Evolutionary conservation across 2,329 filamentous ascomycete species (phyloP).

Genomic region (Fusarium buxicola): DNA sequence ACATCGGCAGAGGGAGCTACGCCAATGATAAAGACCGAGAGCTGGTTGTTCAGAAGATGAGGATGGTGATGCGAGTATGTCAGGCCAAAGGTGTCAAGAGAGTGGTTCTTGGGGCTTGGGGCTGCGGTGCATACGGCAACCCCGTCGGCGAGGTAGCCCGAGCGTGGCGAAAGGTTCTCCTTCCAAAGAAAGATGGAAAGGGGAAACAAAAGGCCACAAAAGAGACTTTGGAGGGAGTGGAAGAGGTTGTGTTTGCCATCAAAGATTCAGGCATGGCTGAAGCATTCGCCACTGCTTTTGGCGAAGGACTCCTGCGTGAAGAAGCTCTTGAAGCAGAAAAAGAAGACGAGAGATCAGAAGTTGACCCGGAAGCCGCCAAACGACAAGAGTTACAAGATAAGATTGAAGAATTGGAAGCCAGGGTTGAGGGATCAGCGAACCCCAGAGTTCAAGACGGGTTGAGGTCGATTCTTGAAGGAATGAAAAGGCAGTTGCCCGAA

Average conservation of each 20-base stretch:
- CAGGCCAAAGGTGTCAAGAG: constrained; percentile 57
- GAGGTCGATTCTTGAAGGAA: constrained; percentile 16
- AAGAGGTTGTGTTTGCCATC: constrained; percentile 69
- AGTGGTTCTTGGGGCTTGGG: constrained; percentile 72
- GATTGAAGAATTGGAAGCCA: constrained; percentile 34
- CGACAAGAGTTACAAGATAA: constrained; percentile 21
- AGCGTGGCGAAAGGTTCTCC: constrained; percentile 58
- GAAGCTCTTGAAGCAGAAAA: not conserved
- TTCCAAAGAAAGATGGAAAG: constrained; percentile 28
- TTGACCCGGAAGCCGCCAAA: constrained; percentile 9
- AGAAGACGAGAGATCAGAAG: not conserved
- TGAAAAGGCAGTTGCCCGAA: constrained; percentile 21
- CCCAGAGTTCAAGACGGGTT: constrained; percentile 24
- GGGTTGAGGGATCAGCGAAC: constrained; percentile 23
- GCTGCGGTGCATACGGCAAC: constrained; percentile 73
- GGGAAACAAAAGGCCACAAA: constrained; percentile 26
- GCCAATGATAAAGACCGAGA: constrained; percentile 62
- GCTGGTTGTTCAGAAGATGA: constrained; percentile 66
- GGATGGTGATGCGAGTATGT: constrained; percentile 65
- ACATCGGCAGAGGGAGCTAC: constrained; percentile 51
- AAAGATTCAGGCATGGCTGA: constrained; percentile 62
- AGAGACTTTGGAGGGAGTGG: constrained; percentile 39
- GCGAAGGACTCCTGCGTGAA: constrained; percentile 40
- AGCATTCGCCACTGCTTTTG: constrained; percentile 63
- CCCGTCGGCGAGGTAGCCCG: constrained; percentile 68